Evolutionary conservation across 1,284 basidiomycete genomes (phyloP), one percentile per base, ranked within the genome.

Genomic region (Fomitopsis pinicola): DNA sequence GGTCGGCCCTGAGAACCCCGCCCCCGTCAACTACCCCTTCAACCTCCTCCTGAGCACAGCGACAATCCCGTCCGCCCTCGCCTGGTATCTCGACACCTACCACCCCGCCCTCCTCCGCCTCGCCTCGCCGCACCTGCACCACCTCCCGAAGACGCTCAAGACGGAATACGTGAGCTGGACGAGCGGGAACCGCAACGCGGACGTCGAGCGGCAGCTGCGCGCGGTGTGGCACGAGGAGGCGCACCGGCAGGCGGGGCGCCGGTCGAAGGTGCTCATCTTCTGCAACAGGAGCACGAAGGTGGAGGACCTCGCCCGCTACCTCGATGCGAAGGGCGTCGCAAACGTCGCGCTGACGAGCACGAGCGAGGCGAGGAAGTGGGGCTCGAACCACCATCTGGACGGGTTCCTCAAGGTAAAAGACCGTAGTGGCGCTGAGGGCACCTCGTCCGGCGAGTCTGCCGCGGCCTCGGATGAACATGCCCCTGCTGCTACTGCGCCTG

Each of bases 41-140:
- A 83, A 92, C 72, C 75, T 95, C 56, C 70, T 95, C 59, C 81
- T 96, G 44, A 87, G 89, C n/a, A 92, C 91, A 35, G 94, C 94
- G 2, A 96, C 94, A 0, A 89, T 97, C 63, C 93, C 94, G 1
- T 81, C 85, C 38, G 83, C 89, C 1, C 86, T 96, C 50, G 81
- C 87, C 26, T 73, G 79, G 42, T 88, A 91, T 71, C 79, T 95
- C 40, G 78, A 82, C 63, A 74, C 72, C 1, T 73, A 85, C 62
- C 87, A 92, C 65, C 90, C 91, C 0, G 63, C 73, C 4, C 74
- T 89, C 55, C 77, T 80, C 35, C 83, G 90, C 17, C 84, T 95
- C 42, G 85, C 89, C 22, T 94, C 94, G 0, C 91, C 92, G 0
- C 80, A 83, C 28, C 76, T 96, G 10, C 94, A 97, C 72, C 83